Evolutionary conservation across 2,329 filamentous ascomycete species (phyloP), one percentile per base, ranked within the genome.

Genomic region (Bertia moriformis): DNA sequence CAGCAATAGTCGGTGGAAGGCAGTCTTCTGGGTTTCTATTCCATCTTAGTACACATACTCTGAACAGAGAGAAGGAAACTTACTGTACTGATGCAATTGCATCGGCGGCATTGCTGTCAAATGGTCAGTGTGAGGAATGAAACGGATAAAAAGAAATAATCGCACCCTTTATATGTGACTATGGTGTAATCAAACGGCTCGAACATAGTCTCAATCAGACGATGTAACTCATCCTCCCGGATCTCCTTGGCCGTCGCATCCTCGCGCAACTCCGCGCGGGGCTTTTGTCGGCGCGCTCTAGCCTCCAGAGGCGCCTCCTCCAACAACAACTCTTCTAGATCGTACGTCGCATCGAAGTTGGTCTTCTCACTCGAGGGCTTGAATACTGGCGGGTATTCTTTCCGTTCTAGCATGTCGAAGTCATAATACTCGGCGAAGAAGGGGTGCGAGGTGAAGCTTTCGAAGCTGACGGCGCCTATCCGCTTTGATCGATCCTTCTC

Each of bases 311-410:
- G 80, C 24, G 80, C 80, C 53, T 85, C 80, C 55, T 85, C 80
- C 39, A 85, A 54, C 2, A 85, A 57, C 18, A 85, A 52, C 52
- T 85, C 80, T 51, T 85, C 80, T 36, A 85, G 56, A 57, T 85
- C 80, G 49, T 85, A 84, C 1, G 80, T 84, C 3, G 80, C 80
- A 54, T 85, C 80, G 46, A 85, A 85, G 51, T 85, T 85, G 1
- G 80, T 83, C 64, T 85, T 85, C 35, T 84, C 80, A 48, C 75
- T 79, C 3, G 79, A 83, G 2, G 80, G 80, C 17, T 67, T 64
- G 55, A 85, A 85, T 4, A 84, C 67, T 1, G 80, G 79, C 40
- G 73, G 67, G 33, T 83, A 69, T 51, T 83, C 73, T 51, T 83
- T 83, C 42, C 67, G 60, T 50, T 82, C 75, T 20, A 85, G 53